A percentile compares a stretch with the other conserved stretches of the same genome.
Conservation (phyloP, 805 yeast species). For the Yarrowia sp. region DNA sequence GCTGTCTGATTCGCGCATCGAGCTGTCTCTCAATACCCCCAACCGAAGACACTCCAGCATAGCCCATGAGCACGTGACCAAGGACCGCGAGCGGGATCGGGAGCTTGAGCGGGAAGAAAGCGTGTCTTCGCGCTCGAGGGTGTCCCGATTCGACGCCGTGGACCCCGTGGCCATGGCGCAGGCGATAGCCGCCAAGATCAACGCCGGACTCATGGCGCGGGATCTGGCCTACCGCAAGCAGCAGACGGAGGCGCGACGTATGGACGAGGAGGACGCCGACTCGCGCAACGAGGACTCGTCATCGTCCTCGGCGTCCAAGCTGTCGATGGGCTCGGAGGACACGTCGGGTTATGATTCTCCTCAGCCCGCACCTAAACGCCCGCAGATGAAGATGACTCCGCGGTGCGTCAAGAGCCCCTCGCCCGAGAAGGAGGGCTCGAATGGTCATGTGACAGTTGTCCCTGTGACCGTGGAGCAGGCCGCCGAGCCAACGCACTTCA, state of each 20-base stretch:
- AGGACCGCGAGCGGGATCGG: no score
- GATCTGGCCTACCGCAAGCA: constrained; percentile 15
- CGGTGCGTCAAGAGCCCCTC: constrained; percentile 8
- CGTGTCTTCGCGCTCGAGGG: neutral
- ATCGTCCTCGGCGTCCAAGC: neutral
- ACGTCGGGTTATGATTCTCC: constrained; percentile 9
- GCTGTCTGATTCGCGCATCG: constrained; percentile 1
- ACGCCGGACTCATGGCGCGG: constrained; percentile 45
- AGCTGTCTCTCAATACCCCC: neutral
- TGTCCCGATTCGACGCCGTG: constrained; percentile 21
- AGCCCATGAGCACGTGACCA: neutral
- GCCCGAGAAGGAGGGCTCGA: neutral
- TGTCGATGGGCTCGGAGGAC: constrained; percentile 4
- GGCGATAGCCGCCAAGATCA: constrained; percentile 50
- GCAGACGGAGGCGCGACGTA: constrained; percentile 9
- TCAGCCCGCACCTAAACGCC: constrained; percentile 7
- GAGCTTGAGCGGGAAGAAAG: no score
- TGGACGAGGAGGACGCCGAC: constrained; percentile 13
- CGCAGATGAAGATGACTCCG: constrained; percentile 5
- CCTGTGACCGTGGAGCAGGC: neutral
- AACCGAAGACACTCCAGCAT: constrained; percentile 1
- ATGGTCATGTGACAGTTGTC: no score
- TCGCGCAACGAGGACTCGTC: constrained; percentile 17
- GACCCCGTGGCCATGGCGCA: constrained; percentile 48
- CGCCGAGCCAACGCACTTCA: constrained; percentile 41